These are phyloP conservation scores for Zychaea mexicana DNA, from an alignment of 371 early-diverging fungal species.

Conservation along the genomic window DNA sequence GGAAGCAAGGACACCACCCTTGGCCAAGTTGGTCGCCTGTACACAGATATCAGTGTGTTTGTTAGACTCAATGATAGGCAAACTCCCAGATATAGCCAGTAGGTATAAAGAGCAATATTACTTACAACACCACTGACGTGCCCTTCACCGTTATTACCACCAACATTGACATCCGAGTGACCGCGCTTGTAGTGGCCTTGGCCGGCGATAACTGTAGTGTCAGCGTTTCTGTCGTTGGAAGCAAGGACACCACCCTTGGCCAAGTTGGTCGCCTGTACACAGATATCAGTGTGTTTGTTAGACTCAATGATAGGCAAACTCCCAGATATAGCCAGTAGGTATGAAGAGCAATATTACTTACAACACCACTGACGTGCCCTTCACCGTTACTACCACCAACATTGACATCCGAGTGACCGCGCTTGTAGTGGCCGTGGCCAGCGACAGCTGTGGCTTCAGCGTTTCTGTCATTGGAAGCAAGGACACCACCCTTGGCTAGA, in stretches of 20 bases:
- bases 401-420: not conserved
- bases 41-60: too few species aligned
- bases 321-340: too few species aligned
- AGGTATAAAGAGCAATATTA: too few species aligned
- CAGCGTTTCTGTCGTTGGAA: not conserved
- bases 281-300: too few species aligned
- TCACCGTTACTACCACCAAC: not conserved
- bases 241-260: not conserved
- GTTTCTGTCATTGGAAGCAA: not conserved
- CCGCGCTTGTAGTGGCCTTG: not conserved
- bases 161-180: not conserved
- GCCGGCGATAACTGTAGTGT: not conserved
- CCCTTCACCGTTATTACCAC: not conserved
- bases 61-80: too few species aligned
- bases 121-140: not conserved
- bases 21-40: not conserved
- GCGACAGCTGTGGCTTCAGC: not conserved
- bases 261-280: not conserved
- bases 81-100: too few species aligned
- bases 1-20: not conserved
- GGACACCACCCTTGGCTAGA: not conserved
- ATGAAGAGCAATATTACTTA: too few species aligned
- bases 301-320: too few species aligned
- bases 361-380: not conserved
- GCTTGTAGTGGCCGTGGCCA: not conserved